Conservation (phyloP, 2,329 filamentous ascomycete genomes). For the Colletotrichum sp. region DNA sequence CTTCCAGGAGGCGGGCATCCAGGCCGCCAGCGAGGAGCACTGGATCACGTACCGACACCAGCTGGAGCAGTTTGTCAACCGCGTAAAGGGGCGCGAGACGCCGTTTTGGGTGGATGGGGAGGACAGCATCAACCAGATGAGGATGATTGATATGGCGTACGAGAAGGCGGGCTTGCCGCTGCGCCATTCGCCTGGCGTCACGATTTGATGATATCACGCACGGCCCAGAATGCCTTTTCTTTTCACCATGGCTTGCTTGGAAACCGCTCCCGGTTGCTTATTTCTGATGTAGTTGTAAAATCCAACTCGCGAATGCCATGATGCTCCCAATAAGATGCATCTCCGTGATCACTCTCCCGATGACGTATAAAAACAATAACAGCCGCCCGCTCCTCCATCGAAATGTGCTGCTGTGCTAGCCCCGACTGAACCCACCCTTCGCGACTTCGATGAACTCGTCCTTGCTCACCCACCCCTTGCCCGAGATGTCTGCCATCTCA, state of each 20-base stretch:
- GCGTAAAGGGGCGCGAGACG: slow-evolving; percentile 40
- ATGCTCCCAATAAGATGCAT: background rate
- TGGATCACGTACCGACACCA: slow-evolving; percentile 52
- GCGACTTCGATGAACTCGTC: slow-evolving; percentile 71
- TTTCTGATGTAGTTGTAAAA: background rate
- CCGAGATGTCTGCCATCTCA: slow-evolving; percentile 95
- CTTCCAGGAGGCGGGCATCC: slow-evolving; percentile 33
- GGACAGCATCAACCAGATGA: slow-evolving; percentile 49
- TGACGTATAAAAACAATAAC: background rate
- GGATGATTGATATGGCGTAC: slow-evolving; percentile 52
- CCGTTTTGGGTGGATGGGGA: slow-evolving; percentile 43
- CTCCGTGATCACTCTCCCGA: background rate
- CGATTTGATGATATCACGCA: background rate
- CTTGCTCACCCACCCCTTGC: slow-evolving; percentile 78
- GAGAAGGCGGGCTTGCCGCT: slow-evolving; percentile 31
- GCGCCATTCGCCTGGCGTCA: slow-evolving; percentile 20
- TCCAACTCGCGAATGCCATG: background rate
- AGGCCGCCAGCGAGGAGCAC: slow-evolving; percentile 34
- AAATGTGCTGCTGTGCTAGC: background rate
- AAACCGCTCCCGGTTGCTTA: background rate
- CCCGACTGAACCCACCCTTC: slow-evolving; percentile 14
- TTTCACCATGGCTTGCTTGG: background rate
- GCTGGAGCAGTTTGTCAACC: slow-evolving; percentile 54
- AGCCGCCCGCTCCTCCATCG: background rate
- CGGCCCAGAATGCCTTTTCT: background rate